Evolutionary conservation across 108 stramenopile genomes (phyloP), one percentile per base, ranked within the genome.

Genomic region (Cyclostephanos tholiformis): DNA sequence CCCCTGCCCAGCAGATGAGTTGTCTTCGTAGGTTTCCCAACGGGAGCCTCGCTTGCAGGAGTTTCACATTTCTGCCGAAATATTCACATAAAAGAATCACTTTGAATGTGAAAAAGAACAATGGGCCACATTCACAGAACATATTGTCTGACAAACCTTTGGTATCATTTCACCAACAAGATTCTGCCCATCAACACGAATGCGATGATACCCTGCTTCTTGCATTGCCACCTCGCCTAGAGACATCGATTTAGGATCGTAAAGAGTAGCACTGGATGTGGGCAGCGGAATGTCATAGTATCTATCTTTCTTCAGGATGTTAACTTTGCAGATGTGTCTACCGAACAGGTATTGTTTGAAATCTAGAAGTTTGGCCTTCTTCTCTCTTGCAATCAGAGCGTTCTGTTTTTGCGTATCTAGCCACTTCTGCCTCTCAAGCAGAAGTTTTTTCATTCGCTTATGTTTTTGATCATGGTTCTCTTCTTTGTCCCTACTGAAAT

Each of bases 281-380:
- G 89, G 80, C 25, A 90, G 75, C 0, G 93, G 93, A 53, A 75
- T 65, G 57, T 92, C 91, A 32, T 52, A 65, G 72, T 69, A 88
- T 19, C 88, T 84, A 59, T 92, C 89, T 52, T 76, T 63, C 62
- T 91, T 90, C 32, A 91, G 58, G 48, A 88, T 72, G 19, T 91
- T 89, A 14, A 94, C 84, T 48, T 86, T 65, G 46, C 77, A 67
- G 17, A 88, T 64, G 60, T 79, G 86, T 57, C 82, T 69, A 26
- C 93, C 93, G 67, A 94, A 94, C 87, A 90, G 83, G 51, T 85
- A 85, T 39, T 79, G 71, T 60, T 91, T 92, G 79, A 94, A 90
- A 38, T 81, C 86, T 63, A 80, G 76, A n/a, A 88, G 79, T 67
- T 94, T 94, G 13, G 58, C 61, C 1, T 79, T 82, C 27, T 85